A percentile compares a stretch with the other conserved stretches of the same genome.
phyloP scores from a whole-genome alignment of 176 grass and related monocot species.

The Oryza glumipatula region DNA sequence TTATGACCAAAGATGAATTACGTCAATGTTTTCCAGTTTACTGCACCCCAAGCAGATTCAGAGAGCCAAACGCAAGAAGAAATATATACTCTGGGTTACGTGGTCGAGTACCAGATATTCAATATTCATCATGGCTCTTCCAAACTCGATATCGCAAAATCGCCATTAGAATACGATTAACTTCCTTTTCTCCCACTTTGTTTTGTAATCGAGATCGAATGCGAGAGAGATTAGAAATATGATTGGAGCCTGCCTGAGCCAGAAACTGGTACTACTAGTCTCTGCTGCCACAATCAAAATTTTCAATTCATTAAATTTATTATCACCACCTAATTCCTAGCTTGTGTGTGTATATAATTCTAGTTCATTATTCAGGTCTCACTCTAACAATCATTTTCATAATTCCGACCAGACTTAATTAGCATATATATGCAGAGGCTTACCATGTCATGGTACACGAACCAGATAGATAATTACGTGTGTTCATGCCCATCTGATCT shows the following conservation, averaged over 20 bases:
- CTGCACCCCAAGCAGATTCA: slow-evolving; percentile 30
- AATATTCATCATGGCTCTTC: slow-evolving; percentile 25
- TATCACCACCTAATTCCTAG: neutral
- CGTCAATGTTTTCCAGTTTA: neutral
- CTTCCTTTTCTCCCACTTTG: neutral
- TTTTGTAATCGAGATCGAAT: neutral
- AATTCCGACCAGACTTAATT: neutral
- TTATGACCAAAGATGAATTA: slow-evolving; percentile 4
- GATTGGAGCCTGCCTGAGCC: slow-evolving; percentile 4
- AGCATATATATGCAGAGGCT: neutral
- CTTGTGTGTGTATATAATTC: neutral
- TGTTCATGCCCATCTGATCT: slow-evolving; percentile 31
- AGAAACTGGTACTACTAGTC: neutral
- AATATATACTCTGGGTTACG: slow-evolving; percentile 16
- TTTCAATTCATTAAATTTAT: neutral
- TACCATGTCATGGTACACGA: no score
- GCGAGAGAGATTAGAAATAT: neutral
- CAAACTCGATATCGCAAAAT: slow-evolving; percentile 37
- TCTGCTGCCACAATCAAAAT: neutral
- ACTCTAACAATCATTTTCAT: neutral
- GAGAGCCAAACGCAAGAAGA: slow-evolving; percentile 21
- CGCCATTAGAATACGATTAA: neutral
- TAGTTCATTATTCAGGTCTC: neutral
- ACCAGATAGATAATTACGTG: slow-evolving; percentile 26
- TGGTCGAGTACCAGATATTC: slow-evolving; percentile 33